Evolutionary conservation across 2,329 filamentous ascomycete species (phyloP).

Genomic region (Beauveria caledonica): DNA sequence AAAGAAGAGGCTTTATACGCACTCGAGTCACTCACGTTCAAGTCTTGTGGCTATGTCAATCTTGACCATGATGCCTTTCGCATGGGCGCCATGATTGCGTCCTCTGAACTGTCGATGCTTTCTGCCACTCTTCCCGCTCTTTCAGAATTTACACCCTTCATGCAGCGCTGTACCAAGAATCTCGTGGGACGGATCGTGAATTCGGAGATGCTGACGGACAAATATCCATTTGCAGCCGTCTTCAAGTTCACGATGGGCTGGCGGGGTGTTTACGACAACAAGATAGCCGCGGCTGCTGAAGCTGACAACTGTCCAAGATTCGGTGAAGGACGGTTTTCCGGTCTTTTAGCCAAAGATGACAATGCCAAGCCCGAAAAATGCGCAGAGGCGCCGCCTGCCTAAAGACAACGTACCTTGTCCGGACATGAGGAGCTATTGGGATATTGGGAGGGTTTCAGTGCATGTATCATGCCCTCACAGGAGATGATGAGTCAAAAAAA

Average conservation of each 20-base stretch:
- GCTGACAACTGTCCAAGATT: constrained; percentile 28
- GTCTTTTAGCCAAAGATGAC: neutral
- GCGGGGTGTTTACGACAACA: constrained; percentile 25
- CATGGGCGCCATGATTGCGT: constrained; percentile 26
- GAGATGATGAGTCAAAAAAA: too few relatives aligned
- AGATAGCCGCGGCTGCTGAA: constrained; percentile 24
- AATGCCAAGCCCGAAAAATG: too few relatives aligned
- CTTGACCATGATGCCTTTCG: constrained; percentile 30
- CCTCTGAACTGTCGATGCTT: neutral
- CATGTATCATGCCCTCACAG: too few relatives aligned
- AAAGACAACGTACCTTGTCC: too few relatives aligned
- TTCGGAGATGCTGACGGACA: constrained; percentile 22
- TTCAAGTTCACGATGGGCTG: constrained; percentile 32
- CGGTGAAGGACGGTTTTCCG: constrained; percentile 23
- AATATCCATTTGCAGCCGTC: constrained; percentile 19
- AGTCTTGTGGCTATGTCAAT: constrained; percentile 53
- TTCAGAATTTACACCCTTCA: constrained; percentile 17
- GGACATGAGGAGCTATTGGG: too few relatives aligned
- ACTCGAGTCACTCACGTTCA: constrained; percentile 39
- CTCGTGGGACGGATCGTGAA: constrained; percentile 28
- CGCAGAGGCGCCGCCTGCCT: too few relatives aligned
- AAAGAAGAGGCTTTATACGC: constrained; percentile 22
- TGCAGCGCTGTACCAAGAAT: constrained; percentile 30
- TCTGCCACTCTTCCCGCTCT: neutral
- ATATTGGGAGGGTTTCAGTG: too few relatives aligned